Evolutionary conservation across 768 basidiomycete species (phyloP).

Genomic region (Pleurotus salmoneostramineus): DNA sequence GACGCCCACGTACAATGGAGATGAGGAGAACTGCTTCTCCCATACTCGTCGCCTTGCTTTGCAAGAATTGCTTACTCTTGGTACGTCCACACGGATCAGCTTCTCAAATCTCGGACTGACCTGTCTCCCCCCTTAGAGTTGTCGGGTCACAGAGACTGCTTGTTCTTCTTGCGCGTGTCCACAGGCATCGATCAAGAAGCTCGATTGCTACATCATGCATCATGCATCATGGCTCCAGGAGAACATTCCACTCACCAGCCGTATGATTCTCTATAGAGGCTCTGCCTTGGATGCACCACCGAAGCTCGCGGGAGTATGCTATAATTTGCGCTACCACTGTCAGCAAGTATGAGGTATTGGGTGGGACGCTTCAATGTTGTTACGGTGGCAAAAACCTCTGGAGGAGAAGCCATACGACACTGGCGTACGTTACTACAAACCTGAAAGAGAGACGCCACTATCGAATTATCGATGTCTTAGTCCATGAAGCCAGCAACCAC

Average conservation of each 20-base stretch:
- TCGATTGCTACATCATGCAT: neutral
- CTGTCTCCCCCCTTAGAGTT: too few species aligned
- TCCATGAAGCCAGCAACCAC: neutral
- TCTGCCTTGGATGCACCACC: neutral
- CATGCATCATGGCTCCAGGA: too few species aligned
- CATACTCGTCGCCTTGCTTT: neutral
- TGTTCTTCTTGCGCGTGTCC: conserved; percentile 5
- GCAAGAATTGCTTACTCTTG: too few species aligned
- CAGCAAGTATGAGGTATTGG: neutral
- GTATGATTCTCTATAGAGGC: neutral
- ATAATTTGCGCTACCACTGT: neutral
- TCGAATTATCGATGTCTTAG: neutral
- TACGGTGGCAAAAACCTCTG: neutral
- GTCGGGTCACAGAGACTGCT: too few species aligned
- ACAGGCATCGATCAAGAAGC: conserved; percentile 8
- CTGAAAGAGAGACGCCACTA: neutral
- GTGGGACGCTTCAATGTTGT: neutral
- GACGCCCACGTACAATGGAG: conserved; percentile 2
- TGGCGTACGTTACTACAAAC: conserved; percentile 2
- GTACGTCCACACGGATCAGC: too few species aligned
- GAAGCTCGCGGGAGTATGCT: neutral
- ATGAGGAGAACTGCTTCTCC: neutral
- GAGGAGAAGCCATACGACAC: neutral
- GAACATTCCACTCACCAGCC: too few species aligned
- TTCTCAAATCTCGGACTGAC: too few species aligned